A percentile compares a stretch with the other conserved stretches of the same genome.
phyloP scores from a whole-genome alignment of 1,284 basidiomycete genomes.

The Butyriboletus appendiculatus region DNA sequence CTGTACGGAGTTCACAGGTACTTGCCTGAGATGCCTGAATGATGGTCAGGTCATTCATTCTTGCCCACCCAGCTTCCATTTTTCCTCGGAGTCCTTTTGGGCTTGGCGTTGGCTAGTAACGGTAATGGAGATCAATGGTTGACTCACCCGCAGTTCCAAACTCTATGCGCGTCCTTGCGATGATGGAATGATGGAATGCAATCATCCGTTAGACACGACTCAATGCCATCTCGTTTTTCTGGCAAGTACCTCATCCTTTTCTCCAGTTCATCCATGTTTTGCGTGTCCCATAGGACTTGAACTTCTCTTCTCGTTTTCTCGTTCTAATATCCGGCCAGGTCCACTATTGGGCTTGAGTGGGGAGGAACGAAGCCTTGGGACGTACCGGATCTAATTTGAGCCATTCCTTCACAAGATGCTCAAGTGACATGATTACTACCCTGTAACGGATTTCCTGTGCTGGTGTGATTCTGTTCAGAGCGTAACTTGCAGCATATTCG shows the following conservation, averaged over 20 bases:
- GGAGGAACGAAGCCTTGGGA: background rate
- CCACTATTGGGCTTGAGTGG: background rate
- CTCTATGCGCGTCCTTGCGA: conserved; percentile 64
- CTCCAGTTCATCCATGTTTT: conserved; percentile 52
- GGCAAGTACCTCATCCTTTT: conserved; percentile 54
- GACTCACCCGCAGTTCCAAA: conserved; percentile 82
- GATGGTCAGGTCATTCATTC: conserved; percentile 85
- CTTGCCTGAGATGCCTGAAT: conserved; percentile 79
- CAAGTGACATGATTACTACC: conserved; percentile 30
- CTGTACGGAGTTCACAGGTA: background rate
- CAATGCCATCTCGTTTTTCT: conserved; percentile 1
- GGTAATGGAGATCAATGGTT: background rate
- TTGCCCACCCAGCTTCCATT: conserved; percentile 85
- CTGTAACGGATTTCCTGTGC: background rate
- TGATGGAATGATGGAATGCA: background rate
- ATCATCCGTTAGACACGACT: background rate
- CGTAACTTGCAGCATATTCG: background rate
- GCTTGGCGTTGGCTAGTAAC: conserved; percentile 1
- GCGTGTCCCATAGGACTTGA: conserved; percentile 46
- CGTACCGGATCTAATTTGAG: conserved; percentile 53
- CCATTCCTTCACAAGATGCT: conserved; percentile 56
- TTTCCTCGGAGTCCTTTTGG: conserved; percentile 69
- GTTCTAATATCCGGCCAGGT: conserved; percentile 43
- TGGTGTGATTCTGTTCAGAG: background rate
- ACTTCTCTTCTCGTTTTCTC: conserved; percentile 55